These are phyloP conservation scores for Nitzschia putrida DNA, from an alignment of 108 stramenopile species.

Conservation along the genomic window DNA sequence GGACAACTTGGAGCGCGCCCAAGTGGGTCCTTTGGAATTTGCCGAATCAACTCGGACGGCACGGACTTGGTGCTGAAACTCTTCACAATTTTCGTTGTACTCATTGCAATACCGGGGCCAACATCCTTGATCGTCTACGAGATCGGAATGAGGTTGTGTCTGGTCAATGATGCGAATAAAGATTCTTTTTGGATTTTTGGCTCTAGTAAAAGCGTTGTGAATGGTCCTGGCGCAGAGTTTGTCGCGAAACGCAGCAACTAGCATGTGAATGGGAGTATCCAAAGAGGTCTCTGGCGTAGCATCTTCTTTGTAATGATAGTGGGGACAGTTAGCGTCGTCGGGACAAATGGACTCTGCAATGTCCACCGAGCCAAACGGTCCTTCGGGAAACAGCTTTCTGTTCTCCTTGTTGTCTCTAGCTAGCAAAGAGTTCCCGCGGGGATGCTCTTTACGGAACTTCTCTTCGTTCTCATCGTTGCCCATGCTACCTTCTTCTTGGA, in stretches of 20 bases:
- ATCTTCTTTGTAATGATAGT: conserved; percentile 32
- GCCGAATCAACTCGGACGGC: conserved; percentile 24
- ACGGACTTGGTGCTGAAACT: conserved; percentile 29
- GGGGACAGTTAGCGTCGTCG: conserved; percentile 17
- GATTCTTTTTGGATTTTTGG: conserved; percentile 54
- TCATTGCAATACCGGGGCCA: conserved; percentile 33
- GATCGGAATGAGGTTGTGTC: conserved; percentile 41
- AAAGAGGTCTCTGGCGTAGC: not conserved
- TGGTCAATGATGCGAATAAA: conserved; percentile 70
- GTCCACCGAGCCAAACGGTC: conserved; percentile 9
- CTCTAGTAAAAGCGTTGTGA: conserved; percentile 55
- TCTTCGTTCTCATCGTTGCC: not conserved
- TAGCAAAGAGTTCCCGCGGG: conserved; percentile 24
- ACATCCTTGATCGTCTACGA: conserved; percentile 42
- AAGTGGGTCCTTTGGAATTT: conserved; percentile 45
- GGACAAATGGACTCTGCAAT: conserved; percentile 8
- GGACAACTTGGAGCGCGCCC: conserved; percentile 38
- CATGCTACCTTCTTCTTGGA: too few species aligned
- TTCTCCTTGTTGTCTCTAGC: conserved; percentile 27
- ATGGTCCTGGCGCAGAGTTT: conserved; percentile 70
- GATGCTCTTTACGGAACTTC: conserved; percentile 11
- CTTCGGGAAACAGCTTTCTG: conserved; percentile 24
- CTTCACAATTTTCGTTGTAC: conserved; percentile 38
- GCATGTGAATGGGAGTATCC: conserved; percentile 29
- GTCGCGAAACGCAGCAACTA: conserved; percentile 57